Base-by-base conservation (phyloP, 139 green algal species). In the Eudorina sp. region DNA sequence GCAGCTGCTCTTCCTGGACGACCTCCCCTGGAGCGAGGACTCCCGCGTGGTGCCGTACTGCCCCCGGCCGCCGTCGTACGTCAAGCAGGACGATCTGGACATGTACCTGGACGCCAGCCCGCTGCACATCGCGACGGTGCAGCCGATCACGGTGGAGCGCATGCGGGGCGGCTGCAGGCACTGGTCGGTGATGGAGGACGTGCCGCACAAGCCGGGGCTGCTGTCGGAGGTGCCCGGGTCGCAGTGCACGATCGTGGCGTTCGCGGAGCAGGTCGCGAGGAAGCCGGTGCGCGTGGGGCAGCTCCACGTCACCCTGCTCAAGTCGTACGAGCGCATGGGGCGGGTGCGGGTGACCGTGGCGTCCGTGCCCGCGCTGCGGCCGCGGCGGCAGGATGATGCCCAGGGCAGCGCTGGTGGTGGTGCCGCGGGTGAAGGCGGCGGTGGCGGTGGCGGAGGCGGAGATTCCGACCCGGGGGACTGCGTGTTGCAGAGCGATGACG, bases 291-390 rank as follows among this genome's bases (percentile, higher is more conserved):
- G 38, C 25, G 29, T 73, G 3, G 64, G 64, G 18, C 25, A 73
- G 64, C 25, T 73, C 38, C 64, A 73, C 34, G 64, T 73, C 25
- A 34, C 38, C 25, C 18, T 40, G 25, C 64, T 73, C 11, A 73
- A 73, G 64, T 73, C 64, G 29, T 73, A 73, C 34, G 64, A 73
- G 64, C 25, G 38, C 34, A 73, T 73, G 64, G 64, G 64, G 3
- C 38, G 25, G 25, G 9, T 73, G 25, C 64, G 64, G 21, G 29
- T 73, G 27, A 73, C 34, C 3, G 64, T 73, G 64, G 25, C 9
- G 29, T 23, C 64, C 18, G 64, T 66, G 55, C 55, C 55, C 23
- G 55, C 55, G n/a, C n/a, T n/a, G n/a, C n/a, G n/a, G n/a, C n/a
- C n/a, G n/a, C n/a, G n/a, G n/a, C n/a, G n/a, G n/a, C n/a, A n/a